These are phyloP conservation scores for Trichosporon sp. DNA, from an alignment of 1,284 basidiomycete species.

Conservation along the genomic window DNA sequence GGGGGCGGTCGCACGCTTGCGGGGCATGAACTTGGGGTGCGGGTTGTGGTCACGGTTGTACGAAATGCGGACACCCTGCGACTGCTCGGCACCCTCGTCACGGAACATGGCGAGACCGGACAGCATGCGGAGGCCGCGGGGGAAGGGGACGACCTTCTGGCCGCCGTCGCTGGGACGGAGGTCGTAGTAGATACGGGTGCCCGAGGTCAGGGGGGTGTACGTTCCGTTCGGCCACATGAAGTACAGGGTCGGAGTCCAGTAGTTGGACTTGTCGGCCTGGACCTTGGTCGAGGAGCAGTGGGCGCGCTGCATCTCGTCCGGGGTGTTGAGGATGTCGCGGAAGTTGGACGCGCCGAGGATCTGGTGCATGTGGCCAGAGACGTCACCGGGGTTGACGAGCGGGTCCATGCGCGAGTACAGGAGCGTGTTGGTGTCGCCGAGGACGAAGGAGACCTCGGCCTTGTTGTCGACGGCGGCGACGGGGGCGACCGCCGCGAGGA, in stretches of 20 bases:
- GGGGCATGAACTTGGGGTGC: not conserved
- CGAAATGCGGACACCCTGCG: constrained; percentile 8
- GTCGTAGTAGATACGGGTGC: constrained; percentile 43
- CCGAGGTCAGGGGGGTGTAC: constrained; percentile 30
- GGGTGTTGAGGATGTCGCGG: constrained; percentile 21
- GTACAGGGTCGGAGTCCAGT: constrained; percentile 53
- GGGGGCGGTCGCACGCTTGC: not conserved
- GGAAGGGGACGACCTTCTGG: constrained; percentile 40
- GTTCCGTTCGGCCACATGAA: constrained; percentile 41
- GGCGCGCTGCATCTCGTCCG: constrained; percentile 23
- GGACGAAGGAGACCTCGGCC: not conserved
- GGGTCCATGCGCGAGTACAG: constrained; percentile 36
- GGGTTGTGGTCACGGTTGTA: constrained; percentile 5
- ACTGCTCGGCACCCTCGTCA: constrained; percentile 9
- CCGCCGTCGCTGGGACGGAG: constrained; percentile 2
- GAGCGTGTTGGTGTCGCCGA: not conserved
- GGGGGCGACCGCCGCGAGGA: not conserved
- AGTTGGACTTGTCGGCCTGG: constrained; percentile 50
- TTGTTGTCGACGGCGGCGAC: constrained; percentile 1
- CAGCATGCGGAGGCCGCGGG: constrained; percentile 51
- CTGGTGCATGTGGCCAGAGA: constrained; percentile 46
- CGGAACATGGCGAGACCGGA: constrained; percentile 42
- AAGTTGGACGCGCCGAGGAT: constrained; percentile 35
- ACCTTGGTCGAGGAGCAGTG: constrained; percentile 36
- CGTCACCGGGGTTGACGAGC: constrained; percentile 41